Percentiles rank a stretch among this genome's conserved stretches.
Evolutionary conservation across 208 protist genomes (phyloP).

Genomic region (Acanthamoeba polyphaga): DNA sequence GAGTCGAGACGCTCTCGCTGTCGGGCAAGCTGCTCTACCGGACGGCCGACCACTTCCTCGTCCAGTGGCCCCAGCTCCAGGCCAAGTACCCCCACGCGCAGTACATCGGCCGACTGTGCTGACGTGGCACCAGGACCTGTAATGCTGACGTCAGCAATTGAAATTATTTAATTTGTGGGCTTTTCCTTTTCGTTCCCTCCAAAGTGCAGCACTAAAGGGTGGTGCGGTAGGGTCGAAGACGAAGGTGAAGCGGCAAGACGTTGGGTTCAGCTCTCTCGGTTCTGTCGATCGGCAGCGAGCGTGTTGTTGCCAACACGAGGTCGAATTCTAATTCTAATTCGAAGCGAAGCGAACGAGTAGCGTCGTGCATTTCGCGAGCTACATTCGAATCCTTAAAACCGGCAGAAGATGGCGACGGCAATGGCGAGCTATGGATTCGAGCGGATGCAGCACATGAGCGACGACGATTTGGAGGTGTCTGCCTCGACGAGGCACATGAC

Average conservation of each 20-base stretch:
- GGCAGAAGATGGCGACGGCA: not conserved
- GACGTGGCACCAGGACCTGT: not conserved
- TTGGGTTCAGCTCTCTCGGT: too few species aligned
- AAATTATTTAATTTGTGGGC: too few species aligned
- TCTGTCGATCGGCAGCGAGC: too few species aligned
- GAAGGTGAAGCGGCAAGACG: too few species aligned
- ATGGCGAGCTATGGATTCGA: not conserved
- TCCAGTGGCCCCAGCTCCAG: slow-evolving; percentile 88
- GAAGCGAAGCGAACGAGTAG: not conserved
- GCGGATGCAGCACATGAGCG: not conserved
- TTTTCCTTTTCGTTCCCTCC: too few species aligned
- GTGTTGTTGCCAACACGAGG: too few species aligned
- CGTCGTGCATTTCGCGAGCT: too few species aligned
- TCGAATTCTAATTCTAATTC: not conserved
- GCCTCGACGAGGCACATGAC: too few species aligned
- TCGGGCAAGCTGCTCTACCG: slow-evolving; percentile 85
- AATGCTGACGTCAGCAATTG: too few species aligned
- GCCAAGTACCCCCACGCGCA: slow-evolving; percentile 69
- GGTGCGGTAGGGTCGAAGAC: too few species aligned
- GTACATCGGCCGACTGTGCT: slow-evolving; percentile 70
- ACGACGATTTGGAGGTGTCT: not conserved
- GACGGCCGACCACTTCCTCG: slow-evolving; percentile 85
- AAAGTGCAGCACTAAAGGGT: too few species aligned
- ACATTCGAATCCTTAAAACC: not conserved
- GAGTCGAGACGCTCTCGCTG: slow-evolving; percentile 87